A percentile compares a stretch with the other conserved stretches of the same genome.
Evolutionary conservation across 2,329 filamentous ascomycete species (phyloP).

Genomic region (Rasamsonia emersonii): DNA sequence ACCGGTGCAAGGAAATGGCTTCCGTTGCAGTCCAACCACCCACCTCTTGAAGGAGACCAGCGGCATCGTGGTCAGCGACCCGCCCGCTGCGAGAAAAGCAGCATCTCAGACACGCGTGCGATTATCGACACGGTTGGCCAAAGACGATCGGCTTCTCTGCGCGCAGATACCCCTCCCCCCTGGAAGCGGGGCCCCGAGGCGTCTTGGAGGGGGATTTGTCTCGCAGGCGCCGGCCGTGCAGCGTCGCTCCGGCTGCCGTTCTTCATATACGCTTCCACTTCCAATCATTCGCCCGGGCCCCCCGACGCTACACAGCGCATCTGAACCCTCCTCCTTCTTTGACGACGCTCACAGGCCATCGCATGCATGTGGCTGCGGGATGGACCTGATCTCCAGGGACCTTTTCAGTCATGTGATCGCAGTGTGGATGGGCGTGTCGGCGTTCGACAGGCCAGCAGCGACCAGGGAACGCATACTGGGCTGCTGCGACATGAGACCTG

Average conservation of each 20-base stretch:
- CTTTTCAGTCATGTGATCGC: conserved; percentile 29
- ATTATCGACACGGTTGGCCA: no score
- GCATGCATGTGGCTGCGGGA: conserved; percentile 7
- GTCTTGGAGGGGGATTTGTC: no score
- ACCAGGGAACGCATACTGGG: conserved; percentile 6
- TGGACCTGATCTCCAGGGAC: conserved; percentile 7
- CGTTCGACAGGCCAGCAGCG: conserved; percentile 7
- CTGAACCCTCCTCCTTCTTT: conserved; percentile 3
- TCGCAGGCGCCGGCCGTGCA: conserved; percentile 9
- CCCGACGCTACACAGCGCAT: conserved; percentile 5
- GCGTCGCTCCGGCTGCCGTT: conserved; percentile 7
- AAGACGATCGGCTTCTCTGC: no score
- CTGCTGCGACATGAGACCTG: conserved; percentile 9
- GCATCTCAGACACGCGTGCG: no score
- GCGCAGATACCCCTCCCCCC: no score
- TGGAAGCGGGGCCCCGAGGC: no score
- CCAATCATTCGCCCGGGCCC: conserved; percentile 6
- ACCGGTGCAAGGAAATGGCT: no score
- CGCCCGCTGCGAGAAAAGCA: no score
- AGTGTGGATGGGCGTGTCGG: conserved; percentile 9
- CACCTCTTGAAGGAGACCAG: no score
- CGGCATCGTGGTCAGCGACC: no score
- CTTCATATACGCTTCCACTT: conserved; percentile 5
- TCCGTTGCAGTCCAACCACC: no score
- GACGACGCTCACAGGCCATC: conserved; percentile 2